Base-by-base conservation (phyloP, 345 rosid genomes). In the Eucalyptus virginea region DNA sequence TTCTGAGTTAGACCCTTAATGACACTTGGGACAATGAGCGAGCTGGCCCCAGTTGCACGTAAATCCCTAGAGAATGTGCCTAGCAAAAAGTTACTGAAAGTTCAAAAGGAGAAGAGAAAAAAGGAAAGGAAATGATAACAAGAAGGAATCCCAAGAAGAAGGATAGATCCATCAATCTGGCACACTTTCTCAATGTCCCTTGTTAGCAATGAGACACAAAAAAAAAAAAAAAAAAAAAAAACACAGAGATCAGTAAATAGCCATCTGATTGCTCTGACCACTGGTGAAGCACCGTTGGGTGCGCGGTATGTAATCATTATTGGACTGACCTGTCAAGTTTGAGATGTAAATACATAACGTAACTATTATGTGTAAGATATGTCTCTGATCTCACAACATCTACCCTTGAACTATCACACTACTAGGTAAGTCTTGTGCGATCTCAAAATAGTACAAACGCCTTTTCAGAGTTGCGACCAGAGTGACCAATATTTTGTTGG, bases 361-460 rank as follows among this genome's bases (percentile, higher is more conserved):
- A 11, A 72, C 26, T 7, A 12, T 34, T 18, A 9, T 34, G 81
- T 18, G 24, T 69, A 8, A 40, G 47, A 37, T 21, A 37, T 40
- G 83, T 77, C 47, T 11, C 83, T 15, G 17, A 77, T 77, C 30
- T 77, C 83, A 77, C 47, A 40, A 23, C 83, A 77, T 21, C 45
- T 77, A 42, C 47, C 42, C 47, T 42, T 12, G 47, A 86, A 37
- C 80, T 69, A 90, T 87, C 88, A 60, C 72, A 90, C 89, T 92
- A 72, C 77, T 58, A 60, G 87, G 88, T 90, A 92, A 90, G 91
- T 90, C 88, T 81, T 77, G 92, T 87, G 88, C 72, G 80, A 83
- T 85, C 86, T 26, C 56, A 86, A 30, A 50, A 86, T 86, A 17
- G 40, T 48, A 28, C 56, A 47, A 47, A 30, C 16, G 21, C 28